Evolutionary conservation across 2,329 filamentous ascomycete genomes (phyloP).

Genomic region (Neophaeococcomyces mojaviensis): DNA sequence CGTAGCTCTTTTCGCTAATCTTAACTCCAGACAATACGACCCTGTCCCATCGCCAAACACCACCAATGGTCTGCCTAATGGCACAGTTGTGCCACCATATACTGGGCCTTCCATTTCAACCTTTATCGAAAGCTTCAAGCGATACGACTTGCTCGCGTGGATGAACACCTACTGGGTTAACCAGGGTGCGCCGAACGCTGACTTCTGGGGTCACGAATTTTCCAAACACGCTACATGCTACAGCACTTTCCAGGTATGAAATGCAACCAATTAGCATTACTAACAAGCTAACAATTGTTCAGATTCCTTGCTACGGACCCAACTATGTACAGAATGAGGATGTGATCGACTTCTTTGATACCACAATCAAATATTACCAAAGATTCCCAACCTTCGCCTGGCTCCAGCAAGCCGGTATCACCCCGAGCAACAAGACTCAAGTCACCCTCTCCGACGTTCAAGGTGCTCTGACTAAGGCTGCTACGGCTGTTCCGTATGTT

Average conservation of each 20-base stretch:
- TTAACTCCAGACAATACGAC: constrained; percentile 54
- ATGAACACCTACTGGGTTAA: constrained; percentile 62
- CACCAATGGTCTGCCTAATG: constrained; percentile 47
- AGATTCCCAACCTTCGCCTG: constrained; percentile 54
- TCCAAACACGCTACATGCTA: constrained; percentile 62
- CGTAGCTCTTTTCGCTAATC: constrained; percentile 39
- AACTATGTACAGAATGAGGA: constrained; percentile 50
- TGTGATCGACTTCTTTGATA: constrained; percentile 57
- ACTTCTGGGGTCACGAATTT: constrained; percentile 62
- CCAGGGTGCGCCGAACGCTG: constrained; percentile 47
- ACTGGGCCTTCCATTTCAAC: constrained; percentile 51
- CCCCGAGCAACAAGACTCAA: constrained; percentile 50
- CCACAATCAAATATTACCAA: constrained; percentile 51
- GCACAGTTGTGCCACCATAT: constrained; percentile 49
- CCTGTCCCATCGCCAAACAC: constrained; percentile 50
- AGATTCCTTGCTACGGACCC: constrained; percentile 56
- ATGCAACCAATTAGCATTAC: too few relatives aligned
- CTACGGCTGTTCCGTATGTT: constrained; percentile 52
- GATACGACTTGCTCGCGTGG: constrained; percentile 53
- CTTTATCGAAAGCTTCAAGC: constrained; percentile 52
- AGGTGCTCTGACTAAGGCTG: constrained; percentile 41
- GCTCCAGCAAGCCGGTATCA: constrained; percentile 49
- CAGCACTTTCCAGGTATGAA: constrained; percentile 51
- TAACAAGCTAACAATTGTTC: background rate
- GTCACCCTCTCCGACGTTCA: constrained; percentile 51